A percentile compares a stretch with the other conserved stretches of the same genome.
These are phyloP conservation scores for Asterophora parasitica DNA, from an alignment of 768 basidiomycete species.

Conservation along the genomic window DNA sequence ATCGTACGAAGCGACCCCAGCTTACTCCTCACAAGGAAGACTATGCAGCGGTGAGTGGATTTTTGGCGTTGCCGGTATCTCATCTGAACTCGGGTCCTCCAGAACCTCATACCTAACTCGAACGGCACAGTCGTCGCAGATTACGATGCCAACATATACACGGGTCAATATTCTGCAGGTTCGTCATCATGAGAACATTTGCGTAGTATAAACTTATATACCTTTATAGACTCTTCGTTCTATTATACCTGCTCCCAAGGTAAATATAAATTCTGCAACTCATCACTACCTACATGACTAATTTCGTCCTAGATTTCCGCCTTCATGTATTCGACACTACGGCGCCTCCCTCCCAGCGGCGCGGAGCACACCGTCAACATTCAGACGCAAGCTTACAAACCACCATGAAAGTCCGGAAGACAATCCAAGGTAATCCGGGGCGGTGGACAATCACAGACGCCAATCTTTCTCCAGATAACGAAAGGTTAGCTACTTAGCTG, in stretches of 20 bases:
- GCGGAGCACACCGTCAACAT: constrained; percentile 5
- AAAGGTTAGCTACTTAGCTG: constrained; percentile 46
- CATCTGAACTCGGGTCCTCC: neutral
- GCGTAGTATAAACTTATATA: constrained; percentile 5
- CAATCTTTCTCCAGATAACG: constrained; percentile 84
- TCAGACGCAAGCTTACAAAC: constrained; percentile 31
- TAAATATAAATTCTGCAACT: constrained; percentile 21
- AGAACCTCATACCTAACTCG: constrained; percentile 77
- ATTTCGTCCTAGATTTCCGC: constrained; percentile 62
- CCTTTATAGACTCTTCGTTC: constrained; percentile 68
- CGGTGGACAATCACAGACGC: constrained; percentile 96
- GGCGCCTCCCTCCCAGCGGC: constrained; percentile 33
- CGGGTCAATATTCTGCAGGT: constrained; percentile 81
- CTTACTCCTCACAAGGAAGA: constrained; percentile 45
- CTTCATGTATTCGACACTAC: constrained; percentile 85
- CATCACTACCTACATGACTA: neutral
- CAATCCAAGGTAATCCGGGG: constrained; percentile 70
- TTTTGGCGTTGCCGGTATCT: neutral
- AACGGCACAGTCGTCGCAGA: constrained; percentile 75
- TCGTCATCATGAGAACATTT: constrained; percentile 2
- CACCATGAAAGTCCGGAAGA: constrained; percentile 47
- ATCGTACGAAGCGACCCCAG: constrained; percentile 32
- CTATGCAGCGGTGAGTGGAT: constrained; percentile 42
- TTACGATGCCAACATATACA: constrained; percentile 73
- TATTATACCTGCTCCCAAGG: constrained; percentile 92